Percentiles rank a stretch among this genome's conserved stretches.
These are phyloP conservation scores for Metarhizium rileyi DNA, from an alignment of 2,329 filamentous ascomycete genomes.

Conservation along the genomic window DNA sequence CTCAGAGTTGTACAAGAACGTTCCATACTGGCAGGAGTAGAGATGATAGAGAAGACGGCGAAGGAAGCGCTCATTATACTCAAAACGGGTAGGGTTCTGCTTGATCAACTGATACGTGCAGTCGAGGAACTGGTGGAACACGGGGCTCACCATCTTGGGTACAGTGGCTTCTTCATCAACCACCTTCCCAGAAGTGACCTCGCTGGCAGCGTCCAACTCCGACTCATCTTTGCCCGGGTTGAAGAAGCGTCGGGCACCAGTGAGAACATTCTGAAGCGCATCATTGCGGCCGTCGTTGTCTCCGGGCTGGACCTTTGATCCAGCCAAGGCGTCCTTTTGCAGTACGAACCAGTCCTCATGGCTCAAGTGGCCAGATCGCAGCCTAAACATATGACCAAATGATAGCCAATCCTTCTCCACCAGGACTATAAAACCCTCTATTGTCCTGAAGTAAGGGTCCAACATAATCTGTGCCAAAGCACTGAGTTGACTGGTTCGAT, in stretches of 20 bases:
- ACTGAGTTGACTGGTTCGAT: conserved; percentile 89
- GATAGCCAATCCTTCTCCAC: conserved; percentile 97
- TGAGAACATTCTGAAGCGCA: conserved; percentile 77
- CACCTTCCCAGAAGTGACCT: conserved; percentile 28
- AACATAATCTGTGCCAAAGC: conserved; percentile 87
- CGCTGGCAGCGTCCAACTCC: conserved; percentile 46
- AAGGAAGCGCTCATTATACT: conserved; percentile 92
- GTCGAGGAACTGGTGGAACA: conserved; percentile 97
- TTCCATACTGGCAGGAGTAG: conserved; percentile 93
- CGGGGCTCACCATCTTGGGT: conserved; percentile 85
- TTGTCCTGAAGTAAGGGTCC: conserved; percentile 88
- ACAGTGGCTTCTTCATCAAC: conserved; percentile 59
- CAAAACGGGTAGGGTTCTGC: conserved; percentile 81
- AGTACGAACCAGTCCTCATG: conserved; percentile 91
- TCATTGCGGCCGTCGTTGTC: conserved; percentile 55
- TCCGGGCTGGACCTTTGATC: conserved; percentile 50
- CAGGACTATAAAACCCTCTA: conserved; percentile 89
- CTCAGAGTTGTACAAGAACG: conserved; percentile 91
- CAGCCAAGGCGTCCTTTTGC: conserved; percentile 69
- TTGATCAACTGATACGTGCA: conserved; percentile 82
- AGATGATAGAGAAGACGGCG: conserved; percentile 84
- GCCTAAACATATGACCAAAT: conserved; percentile 94
- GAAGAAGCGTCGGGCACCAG: conserved; percentile 84
- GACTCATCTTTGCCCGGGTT: conserved; percentile 53
- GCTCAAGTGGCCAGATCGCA: conserved; percentile 78